Conservation (phyloP, 2,329 filamentous ascomycete genomes). For the Colletotrichum melonis region DNA sequence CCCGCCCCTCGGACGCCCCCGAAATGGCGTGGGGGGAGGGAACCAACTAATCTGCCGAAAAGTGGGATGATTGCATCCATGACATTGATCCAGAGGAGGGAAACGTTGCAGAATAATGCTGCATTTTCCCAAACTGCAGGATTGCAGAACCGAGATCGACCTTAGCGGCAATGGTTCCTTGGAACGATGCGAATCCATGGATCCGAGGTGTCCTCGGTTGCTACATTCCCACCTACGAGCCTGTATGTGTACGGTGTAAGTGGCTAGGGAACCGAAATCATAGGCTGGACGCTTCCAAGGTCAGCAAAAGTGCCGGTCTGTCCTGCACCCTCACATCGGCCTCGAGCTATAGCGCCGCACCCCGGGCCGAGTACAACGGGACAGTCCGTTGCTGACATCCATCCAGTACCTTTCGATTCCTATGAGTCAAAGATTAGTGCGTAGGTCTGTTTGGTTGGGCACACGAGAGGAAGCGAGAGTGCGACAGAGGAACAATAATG, state of each 20-base stretch:
- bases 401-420: background rate
- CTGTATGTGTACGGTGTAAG: no score
- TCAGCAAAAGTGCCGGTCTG: background rate
- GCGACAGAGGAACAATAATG: no score
- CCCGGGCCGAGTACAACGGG: background rate
- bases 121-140: background rate
- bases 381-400: background rate
- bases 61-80: background rate
- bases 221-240: background rate
- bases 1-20: constrained; percentile 4
- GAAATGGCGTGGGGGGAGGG: constrained; percentile 12
- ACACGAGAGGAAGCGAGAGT: no score
- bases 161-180: background rate
- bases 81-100: background rate
- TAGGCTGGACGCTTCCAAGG: background rate
- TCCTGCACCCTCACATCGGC: background rate
- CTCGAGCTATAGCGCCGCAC: background rate
- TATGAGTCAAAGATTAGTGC: no score
- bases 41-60: background rate
- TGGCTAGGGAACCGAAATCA: background rate
- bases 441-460: no score
- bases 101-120: background rate
- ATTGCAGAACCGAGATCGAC: background rate
- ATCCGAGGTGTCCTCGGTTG: background rate
- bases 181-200: background rate